Percentiles rank a stretch among this genome's conserved stretches.
phyloP scores from a whole-genome alignment of 1,284 basidiomycete genomes.

The Rhodotorula sp. region DNA sequence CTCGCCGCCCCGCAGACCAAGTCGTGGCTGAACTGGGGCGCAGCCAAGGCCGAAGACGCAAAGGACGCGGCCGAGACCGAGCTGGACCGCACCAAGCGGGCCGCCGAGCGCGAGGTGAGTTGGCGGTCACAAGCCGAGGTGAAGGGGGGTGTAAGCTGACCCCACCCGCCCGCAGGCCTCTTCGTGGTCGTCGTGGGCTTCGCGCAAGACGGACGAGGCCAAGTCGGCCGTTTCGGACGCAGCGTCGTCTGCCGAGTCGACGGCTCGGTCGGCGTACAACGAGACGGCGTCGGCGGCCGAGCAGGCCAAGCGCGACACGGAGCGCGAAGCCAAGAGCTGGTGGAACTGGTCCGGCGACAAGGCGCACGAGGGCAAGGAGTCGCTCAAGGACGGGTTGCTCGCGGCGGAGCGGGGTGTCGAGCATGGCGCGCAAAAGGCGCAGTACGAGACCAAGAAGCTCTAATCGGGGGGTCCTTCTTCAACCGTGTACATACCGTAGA shows the following conservation, averaged over 20 bases:
- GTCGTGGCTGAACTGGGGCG: constrained; percentile 31
- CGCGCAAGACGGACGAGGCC: constrained; percentile 22
- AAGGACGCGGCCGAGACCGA: constrained; percentile 15
- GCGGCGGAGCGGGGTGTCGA: constrained; percentile 27
- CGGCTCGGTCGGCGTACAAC: constrained; percentile 7
- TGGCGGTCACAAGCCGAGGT: background rate
- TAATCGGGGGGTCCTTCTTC: background rate
- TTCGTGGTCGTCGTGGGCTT: constrained; percentile 27
- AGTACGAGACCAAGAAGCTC: constrained; percentile 34
- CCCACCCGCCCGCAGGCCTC: too few relatives aligned
- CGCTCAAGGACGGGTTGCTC: constrained; percentile 21
- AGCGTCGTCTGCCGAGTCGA: constrained; percentile 1
- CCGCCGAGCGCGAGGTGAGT: constrained; percentile 21
- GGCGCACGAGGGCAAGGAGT: constrained; percentile 26
- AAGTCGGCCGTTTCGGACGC: constrained; percentile 11
- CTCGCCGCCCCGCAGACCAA: background rate
- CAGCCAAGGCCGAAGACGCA: constrained; percentile 22
- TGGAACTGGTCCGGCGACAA: constrained; percentile 26
- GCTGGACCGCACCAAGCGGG: constrained; percentile 10
- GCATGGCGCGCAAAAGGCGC: constrained; percentile 29
- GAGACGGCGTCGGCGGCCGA: background rate
- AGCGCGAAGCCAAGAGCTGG: constrained; percentile 29
- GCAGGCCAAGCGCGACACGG: constrained; percentile 19
- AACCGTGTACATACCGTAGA: background rate
- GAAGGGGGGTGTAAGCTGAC: too few relatives aligned